Evolutionary conservation across 2,329 filamentous ascomycete genomes (phyloP), one percentile per base, ranked within the genome.

Genomic region (Periconia digitata): DNA sequence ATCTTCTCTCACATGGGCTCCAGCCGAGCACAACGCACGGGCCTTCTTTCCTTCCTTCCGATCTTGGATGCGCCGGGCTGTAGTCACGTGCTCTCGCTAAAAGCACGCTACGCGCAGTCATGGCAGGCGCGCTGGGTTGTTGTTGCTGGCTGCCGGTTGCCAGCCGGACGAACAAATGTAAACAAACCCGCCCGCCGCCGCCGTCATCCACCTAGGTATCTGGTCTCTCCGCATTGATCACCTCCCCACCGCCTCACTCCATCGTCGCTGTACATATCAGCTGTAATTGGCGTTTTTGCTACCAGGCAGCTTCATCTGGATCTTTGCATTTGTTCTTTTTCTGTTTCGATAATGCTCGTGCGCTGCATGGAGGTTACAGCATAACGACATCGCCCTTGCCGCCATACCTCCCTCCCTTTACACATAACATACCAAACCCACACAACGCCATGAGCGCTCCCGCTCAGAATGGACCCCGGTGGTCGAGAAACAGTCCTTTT

Each of bases 401-500:
- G 39, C 24, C 47, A 46, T 16, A 47, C 52, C 17, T 27, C 38
- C 27, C 4, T 15, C 20, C 22, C 21, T 16, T 15, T 3, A 8
- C 46, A 32, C 40, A 48, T 40, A 24, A 49, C 53, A 49, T 39
- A 55, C 12, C 27, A 32, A 32, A n/a, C n/a, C n/a, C 27, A 32
- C 10, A 32, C 4, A 46, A 48, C 55, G 59, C 56, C 56, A 84
- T 83, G 79, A 77, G 78, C 64, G 76, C 74, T 46, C 79, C 80
- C 69, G 76, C 80, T 54, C 76, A 79, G 62, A 83, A 79, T 70
- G 82, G 83, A 71, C 83, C 85, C 59, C 82, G 86, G 69, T 89
- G 86, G 77, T 32, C 27, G 27, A 86, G 90, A 63, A 88, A 85
- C 68, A 92, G 90, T 74, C 88, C 89, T 15, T 95, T 96, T 69